These are phyloP conservation scores for Blechomonas ayalai DNA, from an alignment of 208 protist species.

Conservation along the genomic window DNA sequence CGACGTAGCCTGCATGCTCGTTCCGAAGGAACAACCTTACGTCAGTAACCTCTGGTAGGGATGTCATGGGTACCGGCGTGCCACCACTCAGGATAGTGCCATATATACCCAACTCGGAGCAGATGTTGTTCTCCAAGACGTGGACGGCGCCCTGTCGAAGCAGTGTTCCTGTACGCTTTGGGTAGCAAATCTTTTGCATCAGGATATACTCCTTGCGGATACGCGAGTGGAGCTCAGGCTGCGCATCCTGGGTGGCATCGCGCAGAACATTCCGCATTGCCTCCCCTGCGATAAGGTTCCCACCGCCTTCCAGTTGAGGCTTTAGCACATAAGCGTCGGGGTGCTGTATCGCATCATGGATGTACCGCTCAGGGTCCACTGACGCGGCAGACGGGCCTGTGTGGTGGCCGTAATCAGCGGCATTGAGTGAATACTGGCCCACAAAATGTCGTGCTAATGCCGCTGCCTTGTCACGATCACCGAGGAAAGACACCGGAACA, in stretches of 20 bases:
- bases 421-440: constrained; percentile 86
- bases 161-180: constrained; percentile 33
- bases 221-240: constrained; percentile 16
- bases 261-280: constrained; percentile 54
- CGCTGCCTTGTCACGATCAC: constrained; percentile 33
- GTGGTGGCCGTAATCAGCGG: constrained; percentile 42
- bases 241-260: constrained; percentile 4
- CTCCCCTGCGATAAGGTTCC: constrained; percentile 84
- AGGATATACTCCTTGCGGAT: constrained; percentile 86
- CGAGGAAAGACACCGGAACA: constrained; percentile 42
- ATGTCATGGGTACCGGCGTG: too few species aligned
- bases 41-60: not conserved
- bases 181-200: constrained; percentile 84
- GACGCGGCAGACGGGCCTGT: not conserved
- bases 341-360: constrained; percentile 49
- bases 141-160: constrained; percentile 45
- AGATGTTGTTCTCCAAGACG: constrained; percentile 48
- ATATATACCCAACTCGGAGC: constrained; percentile 88
- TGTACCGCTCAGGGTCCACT: constrained; percentile 41
- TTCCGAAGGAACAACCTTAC: constrained; percentile 23
- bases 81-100: constrained; percentile 57
- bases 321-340: constrained; percentile 92
- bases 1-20: constrained; percentile 73
- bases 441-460: constrained; percentile 66
- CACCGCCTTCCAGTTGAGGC: constrained; percentile 94